Percentiles rank a stretch among this genome's conserved stretches.
phyloP scores from a whole-genome alignment of 1,139 yeast species.

The Candida mesenterica region DNA sequence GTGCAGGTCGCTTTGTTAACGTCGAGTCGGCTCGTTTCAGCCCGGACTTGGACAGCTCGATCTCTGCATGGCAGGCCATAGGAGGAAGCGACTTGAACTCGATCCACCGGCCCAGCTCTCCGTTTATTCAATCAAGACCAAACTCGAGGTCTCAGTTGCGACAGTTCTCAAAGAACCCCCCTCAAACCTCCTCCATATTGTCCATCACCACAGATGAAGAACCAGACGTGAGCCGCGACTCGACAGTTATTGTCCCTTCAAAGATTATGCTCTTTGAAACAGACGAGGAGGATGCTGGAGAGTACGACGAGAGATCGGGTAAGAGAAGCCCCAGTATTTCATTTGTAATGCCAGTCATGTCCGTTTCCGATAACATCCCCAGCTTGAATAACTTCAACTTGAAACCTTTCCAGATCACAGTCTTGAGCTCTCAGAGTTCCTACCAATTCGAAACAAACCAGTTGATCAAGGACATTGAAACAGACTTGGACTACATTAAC shows the following conservation, averaged over 20 bases:
- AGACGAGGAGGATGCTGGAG: conserved; percentile 38
- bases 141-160: background rate
- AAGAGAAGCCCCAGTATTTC: conserved; percentile 18
- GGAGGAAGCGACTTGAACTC: conserved; percentile 11
- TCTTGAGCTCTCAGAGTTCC: conserved; percentile 20
- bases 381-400: background rate
- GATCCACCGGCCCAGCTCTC: conserved; percentile 6
- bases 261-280: conserved; percentile 40
- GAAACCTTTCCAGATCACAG: conserved; percentile 17
- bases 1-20: background rate
- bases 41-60: conserved; percentile 16
- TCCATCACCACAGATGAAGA: conserved; percentile 29
- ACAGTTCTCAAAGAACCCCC: background rate
- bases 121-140: conserved; percentile 2
- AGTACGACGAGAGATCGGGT: conserved; percentile 12
- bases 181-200: conserved; percentile 22
- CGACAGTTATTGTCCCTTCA: conserved; percentile 18
- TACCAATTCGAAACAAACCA: conserved; percentile 22
- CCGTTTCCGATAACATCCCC: conserved; percentile 20
- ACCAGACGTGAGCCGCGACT: conserved; percentile 15
- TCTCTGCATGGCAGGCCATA: conserved; percentile 23
- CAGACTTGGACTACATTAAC: conserved; percentile 12
- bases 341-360: conserved; percentile 42
- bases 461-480: conserved; percentile 20
- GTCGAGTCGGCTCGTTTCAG: conserved; percentile 7